phyloP scores from a whole-genome alignment of 2,329 filamentous ascomycete species.

The Pyrenochaeta sp. region DNA sequence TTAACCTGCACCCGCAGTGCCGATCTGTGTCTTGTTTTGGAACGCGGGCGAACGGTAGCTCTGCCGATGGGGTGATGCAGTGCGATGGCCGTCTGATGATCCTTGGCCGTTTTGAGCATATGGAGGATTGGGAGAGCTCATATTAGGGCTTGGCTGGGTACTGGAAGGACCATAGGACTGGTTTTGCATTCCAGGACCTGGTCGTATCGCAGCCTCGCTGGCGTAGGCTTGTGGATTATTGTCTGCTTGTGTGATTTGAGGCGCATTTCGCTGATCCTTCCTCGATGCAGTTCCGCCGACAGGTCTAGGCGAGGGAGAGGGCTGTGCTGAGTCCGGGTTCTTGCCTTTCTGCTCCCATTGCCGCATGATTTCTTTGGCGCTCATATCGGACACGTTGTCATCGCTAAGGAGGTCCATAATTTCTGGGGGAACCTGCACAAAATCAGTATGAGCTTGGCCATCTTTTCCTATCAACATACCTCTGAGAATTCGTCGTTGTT shows the following conservation, averaged over 20 bases:
- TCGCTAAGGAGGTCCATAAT: conserved; percentile 87
- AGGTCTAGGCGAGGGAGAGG: conserved; percentile 51
- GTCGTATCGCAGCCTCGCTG: conserved; percentile 82
- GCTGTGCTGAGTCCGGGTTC: conserved; percentile 65
- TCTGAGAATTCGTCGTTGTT: conserved; percentile 97
- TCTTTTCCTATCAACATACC: conserved; percentile 64
- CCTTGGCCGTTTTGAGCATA: conserved; percentile 44
- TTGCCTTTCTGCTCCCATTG: conserved; percentile 84
- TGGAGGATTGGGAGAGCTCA: conserved; percentile 42
- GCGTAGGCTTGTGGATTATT: conserved; percentile 86
- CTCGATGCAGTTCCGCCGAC: conserved; percentile 60
- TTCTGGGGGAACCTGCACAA: conserved; percentile 83
- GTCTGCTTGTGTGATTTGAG: conserved; percentile 75
- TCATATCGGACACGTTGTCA: conserved; percentile 83
- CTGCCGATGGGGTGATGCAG: conserved; percentile 46
- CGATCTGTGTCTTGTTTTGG: conserved; percentile 45
- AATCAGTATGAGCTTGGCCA: conserved; percentile 26
- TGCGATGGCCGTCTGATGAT: conserved; percentile 45
- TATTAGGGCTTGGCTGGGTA: conserved; percentile 37
- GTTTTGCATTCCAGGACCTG: conserved; percentile 59
- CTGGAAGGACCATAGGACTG: conserved; percentile 20
- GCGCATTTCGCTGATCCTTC: conserved; percentile 56
- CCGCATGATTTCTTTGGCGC: conserved; percentile 96
- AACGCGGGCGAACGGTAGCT: conserved; percentile 48
- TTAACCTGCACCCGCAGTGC: conserved; percentile 47